These are phyloP conservation scores for Pleurotus cornucopiae DNA, from an alignment of 768 basidiomycete species.

Conservation along the genomic window DNA sequence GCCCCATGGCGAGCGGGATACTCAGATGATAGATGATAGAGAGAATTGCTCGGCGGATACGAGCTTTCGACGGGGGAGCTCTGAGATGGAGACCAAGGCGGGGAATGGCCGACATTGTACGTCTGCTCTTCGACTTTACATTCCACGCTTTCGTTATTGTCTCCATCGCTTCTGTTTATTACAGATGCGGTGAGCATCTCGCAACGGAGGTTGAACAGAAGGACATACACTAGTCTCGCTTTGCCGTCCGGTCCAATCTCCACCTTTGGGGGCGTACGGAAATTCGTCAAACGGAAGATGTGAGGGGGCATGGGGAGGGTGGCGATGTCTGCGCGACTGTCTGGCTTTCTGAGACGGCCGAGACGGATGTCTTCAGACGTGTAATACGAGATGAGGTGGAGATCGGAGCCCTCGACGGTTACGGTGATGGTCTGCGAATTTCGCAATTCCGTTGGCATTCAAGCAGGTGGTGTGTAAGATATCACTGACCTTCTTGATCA, in stretches of 20 bases:
- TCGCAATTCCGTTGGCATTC: conserved; percentile 1
- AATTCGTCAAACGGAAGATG: conserved; percentile 76
- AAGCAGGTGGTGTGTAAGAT: neutral
- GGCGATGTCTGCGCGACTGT: conserved; percentile 68
- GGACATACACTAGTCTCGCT: conserved; percentile 57
- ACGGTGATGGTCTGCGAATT: conserved; percentile 75
- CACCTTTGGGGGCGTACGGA: conserved; percentile 78
- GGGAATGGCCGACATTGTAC: conserved; percentile 36
- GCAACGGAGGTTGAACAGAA: neutral
- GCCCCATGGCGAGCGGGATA: conserved; percentile 2
- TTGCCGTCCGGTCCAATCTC: conserved; percentile 71
- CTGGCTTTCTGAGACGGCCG: conserved; percentile 66
- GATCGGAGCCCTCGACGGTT: conserved; percentile 70
- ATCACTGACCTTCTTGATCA: conserved; percentile 74
- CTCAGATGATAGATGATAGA: conserved; percentile 6
- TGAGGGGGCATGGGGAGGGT: conserved; percentile 68
- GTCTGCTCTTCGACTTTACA: conserved; percentile 46
- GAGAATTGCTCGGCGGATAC: neutral
- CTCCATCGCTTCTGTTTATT: conserved; percentile 32
- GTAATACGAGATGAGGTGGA: conserved; percentile 84
- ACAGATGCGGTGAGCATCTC: conserved; percentile 12
- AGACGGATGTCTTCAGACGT: conserved; percentile 72
- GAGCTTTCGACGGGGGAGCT: neutral
- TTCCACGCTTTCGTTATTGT: conserved; percentile 40
- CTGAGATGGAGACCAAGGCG: conserved; percentile 27